These are phyloP conservation scores for Populus hybrid DNA, from an alignment of 441 rosid species.

Conservation along the genomic window DNA sequence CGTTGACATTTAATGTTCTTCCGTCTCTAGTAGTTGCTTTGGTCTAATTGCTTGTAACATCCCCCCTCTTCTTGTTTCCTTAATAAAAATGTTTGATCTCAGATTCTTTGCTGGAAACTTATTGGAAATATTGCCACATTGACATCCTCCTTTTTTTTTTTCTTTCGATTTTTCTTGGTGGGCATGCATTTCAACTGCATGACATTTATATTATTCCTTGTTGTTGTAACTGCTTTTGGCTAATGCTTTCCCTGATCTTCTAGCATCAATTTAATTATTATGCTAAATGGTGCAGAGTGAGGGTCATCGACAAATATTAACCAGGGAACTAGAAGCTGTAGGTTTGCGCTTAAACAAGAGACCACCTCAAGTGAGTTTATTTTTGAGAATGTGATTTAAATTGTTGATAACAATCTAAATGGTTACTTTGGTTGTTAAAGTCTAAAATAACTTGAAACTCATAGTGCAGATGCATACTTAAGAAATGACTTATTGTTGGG, in stretches of 20 bases:
- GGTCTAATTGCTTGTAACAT: not conserved
- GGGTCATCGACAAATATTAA: constrained; percentile 96
- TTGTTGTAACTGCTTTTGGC: not conserved
- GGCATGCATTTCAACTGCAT: not conserved
- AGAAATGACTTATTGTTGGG: not conserved
- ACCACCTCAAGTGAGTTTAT: constrained; percentile 82
- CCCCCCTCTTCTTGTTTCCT: not conserved
- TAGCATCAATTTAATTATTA: not conserved
- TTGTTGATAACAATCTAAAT: not conserved
- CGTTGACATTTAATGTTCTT: not conserved
- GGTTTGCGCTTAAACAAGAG: constrained; percentile 95
- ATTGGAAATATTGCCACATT: not conserved
- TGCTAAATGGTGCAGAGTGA: constrained; percentile 64
- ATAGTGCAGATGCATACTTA: not conserved
- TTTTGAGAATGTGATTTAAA: not conserved
- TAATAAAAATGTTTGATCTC: not conserved
- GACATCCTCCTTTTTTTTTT: not conserved
- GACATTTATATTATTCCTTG: not conserved
- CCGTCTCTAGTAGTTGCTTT: not conserved
- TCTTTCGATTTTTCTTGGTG: not conserved
- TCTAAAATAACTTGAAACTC: not conserved
- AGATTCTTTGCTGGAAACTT: not conserved
- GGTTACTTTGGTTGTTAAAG: not conserved
- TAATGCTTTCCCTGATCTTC: not conserved
- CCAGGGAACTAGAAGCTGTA: constrained; percentile 93